A percentile compares a stretch with the other conserved stretches of the same genome.
Evolutionary conservation across 1,139 yeast genomes (phyloP).

Genomic region (Suhomyces bolitotheri): DNA sequence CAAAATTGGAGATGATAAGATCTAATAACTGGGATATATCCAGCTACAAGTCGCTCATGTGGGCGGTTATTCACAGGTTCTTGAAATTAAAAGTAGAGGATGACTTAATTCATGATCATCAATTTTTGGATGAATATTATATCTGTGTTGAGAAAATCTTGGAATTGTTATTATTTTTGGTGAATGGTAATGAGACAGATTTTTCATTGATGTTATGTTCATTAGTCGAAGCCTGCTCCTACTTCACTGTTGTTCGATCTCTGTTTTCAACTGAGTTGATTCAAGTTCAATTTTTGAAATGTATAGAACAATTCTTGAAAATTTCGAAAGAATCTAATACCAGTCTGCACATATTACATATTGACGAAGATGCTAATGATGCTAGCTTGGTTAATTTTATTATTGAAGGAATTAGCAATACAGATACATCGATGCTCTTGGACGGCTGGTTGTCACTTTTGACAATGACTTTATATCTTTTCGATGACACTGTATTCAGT

Average conservation of each 20-base stretch:
- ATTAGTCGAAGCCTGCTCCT: conserved; percentile 31
- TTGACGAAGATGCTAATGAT: conserved; percentile 33
- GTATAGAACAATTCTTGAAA: conserved; percentile 34
- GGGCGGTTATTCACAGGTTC: conserved; percentile 50
- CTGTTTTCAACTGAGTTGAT: conserved; percentile 31
- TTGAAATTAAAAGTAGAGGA: conserved; percentile 31
- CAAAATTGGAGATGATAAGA: conserved; percentile 34
- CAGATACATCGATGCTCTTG: conserved; percentile 40
- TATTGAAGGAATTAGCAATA: conserved; percentile 37
- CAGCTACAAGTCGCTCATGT: conserved; percentile 59
- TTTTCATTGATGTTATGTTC: conserved; percentile 42
- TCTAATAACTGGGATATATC: conserved; percentile 55
- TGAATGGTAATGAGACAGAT: conserved; percentile 58
- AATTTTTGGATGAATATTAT: conserved; percentile 25
- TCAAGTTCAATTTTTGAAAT: conserved; percentile 29
- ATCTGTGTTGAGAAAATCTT: conserved; percentile 36
- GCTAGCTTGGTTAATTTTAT: conserved; percentile 38
- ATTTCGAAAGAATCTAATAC: conserved; percentile 33
- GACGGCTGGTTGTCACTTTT: conserved; percentile 51
- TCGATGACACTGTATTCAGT: conserved; percentile 52
- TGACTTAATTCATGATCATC: conserved; percentile 22
- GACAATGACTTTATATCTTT: conserved; percentile 45
- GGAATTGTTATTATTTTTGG: conserved; percentile 42
- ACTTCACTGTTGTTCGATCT: conserved; percentile 18
- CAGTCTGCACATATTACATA: conserved; percentile 33